Base-by-base conservation (phyloP, 2,329 filamentous ascomycete genomes). In the Hypoxylon sp. region DNA sequence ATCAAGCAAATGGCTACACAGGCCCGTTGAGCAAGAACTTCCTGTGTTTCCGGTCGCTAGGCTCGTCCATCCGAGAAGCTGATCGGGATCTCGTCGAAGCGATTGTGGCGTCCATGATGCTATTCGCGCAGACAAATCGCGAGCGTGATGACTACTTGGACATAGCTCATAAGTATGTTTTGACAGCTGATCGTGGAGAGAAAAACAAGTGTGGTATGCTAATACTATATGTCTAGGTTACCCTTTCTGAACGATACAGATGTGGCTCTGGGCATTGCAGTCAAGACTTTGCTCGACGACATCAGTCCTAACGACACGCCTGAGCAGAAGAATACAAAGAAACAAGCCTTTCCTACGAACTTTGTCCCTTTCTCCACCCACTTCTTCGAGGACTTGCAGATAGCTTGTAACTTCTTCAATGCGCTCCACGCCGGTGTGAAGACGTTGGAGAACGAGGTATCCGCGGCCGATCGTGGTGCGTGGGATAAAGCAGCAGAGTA, bases 21-120 rank as follows among this genome's bases (percentile, higher is more conserved):
- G 95, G 95, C 0, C 94, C 95, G 1, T 82, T 99, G 1, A 97
- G 92, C 79, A 89, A 95, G 74, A 92, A 94, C 65, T 81, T 97
- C 48, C 82, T 99, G 37, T 88, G 87, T 21, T 99, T 93, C 79
- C 90, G 92, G 59, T 93, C 92, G 1, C 81, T 98, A 55, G 87
- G 92, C 35, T 88, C 88, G 2, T 86, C 90, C 35, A 88, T 97
- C 20, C 89, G 93, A 33, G 86, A 89, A 63, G 86, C 88, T 27
- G 82, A 96, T 63, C 86, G 95, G 43, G 92, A 96, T 72, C 77
- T 98, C 29, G 78, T 95, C 11, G 95, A 99, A 75, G 89, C 92
- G 37, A 85, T 94, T 62, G 81, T 93, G 17, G 88, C 88, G 4
- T 88, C 89, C 24, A 85, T 97, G 79, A 88, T 97, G 66, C 81